Evolutionary conservation across 345 rosid species (phyloP), one percentile per base, ranked within the genome.

Genomic region (Hibiscus tridactylites): DNA sequence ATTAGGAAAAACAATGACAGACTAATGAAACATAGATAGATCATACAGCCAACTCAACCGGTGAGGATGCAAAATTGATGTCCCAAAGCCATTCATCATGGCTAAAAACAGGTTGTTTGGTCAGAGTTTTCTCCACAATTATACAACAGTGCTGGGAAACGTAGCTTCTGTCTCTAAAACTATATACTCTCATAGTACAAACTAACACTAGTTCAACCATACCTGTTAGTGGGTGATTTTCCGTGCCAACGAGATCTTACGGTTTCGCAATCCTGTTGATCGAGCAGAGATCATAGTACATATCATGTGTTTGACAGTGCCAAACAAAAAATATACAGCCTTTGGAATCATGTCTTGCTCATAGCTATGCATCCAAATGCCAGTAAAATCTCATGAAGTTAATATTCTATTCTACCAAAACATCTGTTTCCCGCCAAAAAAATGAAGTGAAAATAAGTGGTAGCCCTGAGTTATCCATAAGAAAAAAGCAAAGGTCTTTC

Each of bases 371-470:
- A 54, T 68, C 79, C 79, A 73, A 53, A 73, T 65, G 78, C 73
- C 76, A 65, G 75, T 65, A 74, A 73, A 76, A 63, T 60, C 79
- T 74, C 74, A 54, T 31, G 53, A 10, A 73, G 76, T 75, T 83
- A 71, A 78, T 81, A 77, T 58, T 65, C 81, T 80, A 80, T 58
- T 65, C 81, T 80, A 80, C 52, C 67, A 53, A 70, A 69, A 57
- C 64, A 72, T 70, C 26, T 50, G 73, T 16, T 65, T 56, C 35
- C n/a, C 17, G 10, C 44, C 52, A 49, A 73, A 67, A 67, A 42
- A 71, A 60, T 54, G 70, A 26, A 50, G 62, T 63, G n/a, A 65
- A 73, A 75, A 52, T 60, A 76, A 75, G 73, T 16, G 9, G 68
- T 47, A 60, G n/a, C 9, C 67, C 49, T 13, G 33, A 35, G 71